A percentile compares a stretch with the other conserved stretches of the same genome.
These are phyloP conservation scores for Pseudocercospora fijiensis DNA, from an alignment of 2,329 filamentous ascomycete genomes.

Conservation along the genomic window DNA sequence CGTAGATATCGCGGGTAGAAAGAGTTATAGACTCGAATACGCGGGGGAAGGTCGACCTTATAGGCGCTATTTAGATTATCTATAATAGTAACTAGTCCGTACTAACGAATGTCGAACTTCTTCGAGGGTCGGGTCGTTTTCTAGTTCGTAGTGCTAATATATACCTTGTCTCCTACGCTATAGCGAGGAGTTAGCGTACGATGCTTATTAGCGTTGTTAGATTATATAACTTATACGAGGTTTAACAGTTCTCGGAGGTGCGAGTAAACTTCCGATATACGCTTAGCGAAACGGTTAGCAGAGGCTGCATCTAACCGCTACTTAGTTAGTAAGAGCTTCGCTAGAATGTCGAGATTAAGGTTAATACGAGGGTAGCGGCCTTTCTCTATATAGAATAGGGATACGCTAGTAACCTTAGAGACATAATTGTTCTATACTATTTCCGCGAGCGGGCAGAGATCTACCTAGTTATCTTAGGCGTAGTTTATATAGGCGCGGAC, in stretches of 20 bases:
- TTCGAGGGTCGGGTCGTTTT: no score
- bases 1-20: no score
- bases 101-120: not conserved
- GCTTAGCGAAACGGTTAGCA: no score
- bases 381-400: no score
- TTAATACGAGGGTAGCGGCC: not conserved
- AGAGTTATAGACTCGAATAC: no score
- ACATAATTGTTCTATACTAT: no score
- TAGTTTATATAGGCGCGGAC: not conserved
- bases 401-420: no score
- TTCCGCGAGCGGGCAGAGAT: no score
- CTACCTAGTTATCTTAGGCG: not conserved
- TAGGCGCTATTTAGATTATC: not conserved
- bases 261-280: no score
- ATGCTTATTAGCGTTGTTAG: not conserved
- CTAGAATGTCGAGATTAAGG: not conserved
- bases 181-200: not conserved
- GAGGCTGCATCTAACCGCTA: not conserved
- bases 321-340: not conserved
- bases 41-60: no score
- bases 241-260: no score
- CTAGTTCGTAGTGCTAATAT: no score
- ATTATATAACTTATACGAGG: not conserved
- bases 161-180: not conserved
- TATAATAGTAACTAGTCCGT: not conserved